Conservation (phyloP, 2,329 filamentous ascomycete genomes). For the Diaporthe helianthi region DNA sequence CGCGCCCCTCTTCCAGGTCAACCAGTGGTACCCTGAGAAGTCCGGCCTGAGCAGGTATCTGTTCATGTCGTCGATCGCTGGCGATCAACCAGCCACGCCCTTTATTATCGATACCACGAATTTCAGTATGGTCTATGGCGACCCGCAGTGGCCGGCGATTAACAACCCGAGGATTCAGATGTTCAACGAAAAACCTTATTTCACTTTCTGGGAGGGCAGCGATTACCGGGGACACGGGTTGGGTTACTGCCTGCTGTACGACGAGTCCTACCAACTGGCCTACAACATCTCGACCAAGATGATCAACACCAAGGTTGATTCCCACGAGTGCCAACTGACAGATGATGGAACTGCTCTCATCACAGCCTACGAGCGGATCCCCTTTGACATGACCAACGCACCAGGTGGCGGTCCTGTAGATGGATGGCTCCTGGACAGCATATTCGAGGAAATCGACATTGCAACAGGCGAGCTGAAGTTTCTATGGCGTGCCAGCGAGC, state of each 20-base stretch:
- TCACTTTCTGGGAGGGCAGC: constrained; percentile 33
- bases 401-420: constrained; percentile 37
- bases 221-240: constrained; percentile 32
- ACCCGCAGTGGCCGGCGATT: constrained; percentile 30
- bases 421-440: constrained; percentile 45
- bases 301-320: constrained; percentile 34
- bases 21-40: constrained; percentile 31
- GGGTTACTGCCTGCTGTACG: constrained; percentile 33
- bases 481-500: constrained; percentile 52
- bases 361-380: constrained; percentile 44
- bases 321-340: constrained; percentile 51
- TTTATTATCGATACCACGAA: constrained; percentile 34
- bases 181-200: constrained; percentile 32
- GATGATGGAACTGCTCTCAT: constrained; percentile 49
- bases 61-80: constrained; percentile 29
- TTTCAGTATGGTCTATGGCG: constrained; percentile 33
- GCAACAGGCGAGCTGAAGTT: constrained; percentile 56
- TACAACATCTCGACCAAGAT: constrained; percentile 34
- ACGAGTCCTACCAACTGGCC: constrained; percentile 29
- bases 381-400: constrained; percentile 40
- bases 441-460: constrained; percentile 57
- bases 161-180: constrained; percentile 35
- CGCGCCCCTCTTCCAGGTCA: constrained; percentile 32
- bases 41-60: constrained; percentile 31
- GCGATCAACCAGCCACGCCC: constrained; percentile 21